Conservation (phyloP, 257 asterid genomes). For the Lithospermum erythrorhizon region DNA sequence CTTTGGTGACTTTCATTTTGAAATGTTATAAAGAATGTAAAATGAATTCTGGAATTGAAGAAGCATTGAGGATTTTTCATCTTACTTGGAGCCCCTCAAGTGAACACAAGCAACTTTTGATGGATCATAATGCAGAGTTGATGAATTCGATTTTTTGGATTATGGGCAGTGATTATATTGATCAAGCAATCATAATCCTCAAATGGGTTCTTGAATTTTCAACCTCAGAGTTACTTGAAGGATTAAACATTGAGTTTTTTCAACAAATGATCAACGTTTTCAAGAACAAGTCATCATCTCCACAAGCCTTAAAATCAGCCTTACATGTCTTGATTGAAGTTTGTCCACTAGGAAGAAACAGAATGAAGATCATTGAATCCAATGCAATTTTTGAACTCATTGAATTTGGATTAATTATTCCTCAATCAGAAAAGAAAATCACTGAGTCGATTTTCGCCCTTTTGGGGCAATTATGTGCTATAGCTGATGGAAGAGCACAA, state of each 20-base stretch:
- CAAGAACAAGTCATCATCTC: slow-evolving; percentile 11
- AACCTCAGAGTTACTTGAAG: slow-evolving; percentile 19
- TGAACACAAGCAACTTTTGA: slow-evolving; percentile 34
- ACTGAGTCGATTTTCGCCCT: slow-evolving; percentile 47
- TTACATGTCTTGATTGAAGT: slow-evolving; percentile 38
- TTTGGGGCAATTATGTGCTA: slow-evolving; percentile 48
- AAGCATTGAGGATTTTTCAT: slow-evolving; percentile 37
- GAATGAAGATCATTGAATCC: slow-evolving; percentile 35
- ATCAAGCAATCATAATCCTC: slow-evolving; percentile 28
- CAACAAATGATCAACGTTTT: slow-evolving; percentile 15
- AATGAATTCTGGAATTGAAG: slow-evolving; percentile 27
- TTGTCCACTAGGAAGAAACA: slow-evolving; percentile 39
- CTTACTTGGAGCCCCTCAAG: slow-evolving; percentile 36
- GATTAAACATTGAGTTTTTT: slow-evolving; percentile 27
- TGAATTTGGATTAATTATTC: slow-evolving; percentile 39
- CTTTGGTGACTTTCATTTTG: slow-evolving; percentile 31
- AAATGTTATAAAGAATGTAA: slow-evolving; percentile 25
- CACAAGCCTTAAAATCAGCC: slow-evolving; percentile 25
- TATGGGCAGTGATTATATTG: slow-evolving; percentile 12
- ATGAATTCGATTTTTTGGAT: slow-evolving; percentile 40
- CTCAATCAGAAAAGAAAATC: slow-evolving; percentile 15
- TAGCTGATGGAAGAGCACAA: slow-evolving; percentile 82
- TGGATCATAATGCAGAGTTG: slow-evolving; percentile 25
- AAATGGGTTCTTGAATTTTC: slow-evolving; percentile 21
- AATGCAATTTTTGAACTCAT: slow-evolving; percentile 43